phyloP scores from a whole-genome alignment of 2,329 filamentous ascomycete genomes.

The Helotiales sp. region DNA sequence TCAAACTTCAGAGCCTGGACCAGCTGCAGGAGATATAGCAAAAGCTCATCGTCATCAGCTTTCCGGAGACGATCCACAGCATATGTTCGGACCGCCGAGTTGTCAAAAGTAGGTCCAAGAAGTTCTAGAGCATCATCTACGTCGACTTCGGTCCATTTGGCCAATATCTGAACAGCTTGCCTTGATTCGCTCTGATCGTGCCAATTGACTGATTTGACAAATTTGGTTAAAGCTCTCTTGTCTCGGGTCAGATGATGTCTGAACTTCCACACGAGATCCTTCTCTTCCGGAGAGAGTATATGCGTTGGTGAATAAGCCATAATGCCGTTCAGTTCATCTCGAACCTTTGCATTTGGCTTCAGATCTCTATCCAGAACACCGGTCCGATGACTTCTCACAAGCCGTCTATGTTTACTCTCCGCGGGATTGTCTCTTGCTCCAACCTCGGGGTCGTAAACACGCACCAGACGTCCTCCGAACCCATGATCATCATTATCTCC shows the following conservation, averaged over 20 bases:
- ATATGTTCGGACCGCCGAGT: constrained; percentile 85
- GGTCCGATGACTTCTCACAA: constrained; percentile 88
- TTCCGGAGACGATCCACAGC: constrained; percentile 91
- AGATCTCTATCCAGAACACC: constrained; percentile 94
- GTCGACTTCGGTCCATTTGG: constrained; percentile 95
- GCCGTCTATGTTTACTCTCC: constrained; percentile 89
- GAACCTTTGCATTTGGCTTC: constrained; percentile 93
- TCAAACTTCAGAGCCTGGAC: constrained; percentile 97
- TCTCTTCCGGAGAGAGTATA: constrained; percentile 84
- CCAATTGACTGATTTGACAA: constrained; percentile 98
- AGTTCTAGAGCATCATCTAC: constrained; percentile 95
- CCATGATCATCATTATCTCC: constrained; percentile 54
- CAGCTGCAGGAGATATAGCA: constrained; percentile 89
- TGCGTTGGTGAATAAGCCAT: constrained; percentile 94
- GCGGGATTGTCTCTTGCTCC: constrained; percentile 90
- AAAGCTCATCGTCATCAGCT: constrained; percentile 87
- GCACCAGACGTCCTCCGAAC: constrained; percentile 68
- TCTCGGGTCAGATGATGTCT: constrained; percentile 91
- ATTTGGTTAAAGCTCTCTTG: constrained; percentile 92
- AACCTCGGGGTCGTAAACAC: constrained; percentile 92
- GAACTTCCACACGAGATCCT: constrained; percentile 97
- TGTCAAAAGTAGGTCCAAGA: constrained; percentile 90
- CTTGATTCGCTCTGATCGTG: constrained; percentile 81
- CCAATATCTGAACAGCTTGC: constrained; percentile 86
- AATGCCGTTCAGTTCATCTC: constrained; percentile 90